Evolutionary conservation across 2,329 filamentous ascomycete genomes (phyloP), one percentile per base, ranked within the genome.

Genomic region (Cladosporium sp.): DNA sequence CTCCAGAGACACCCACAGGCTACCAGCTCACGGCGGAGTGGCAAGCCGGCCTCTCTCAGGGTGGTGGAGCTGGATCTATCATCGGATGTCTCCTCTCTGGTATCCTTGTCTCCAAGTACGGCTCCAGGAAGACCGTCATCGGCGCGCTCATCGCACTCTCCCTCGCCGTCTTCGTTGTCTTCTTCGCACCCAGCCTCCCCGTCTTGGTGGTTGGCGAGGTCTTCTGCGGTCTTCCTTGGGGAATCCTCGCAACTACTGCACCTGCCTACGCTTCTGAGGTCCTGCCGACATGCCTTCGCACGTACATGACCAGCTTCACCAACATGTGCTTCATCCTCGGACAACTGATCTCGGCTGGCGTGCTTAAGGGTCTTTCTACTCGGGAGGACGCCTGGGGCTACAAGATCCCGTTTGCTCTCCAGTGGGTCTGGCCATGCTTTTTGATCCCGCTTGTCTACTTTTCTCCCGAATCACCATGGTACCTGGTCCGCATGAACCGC

Each of bases 51-150:
- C 61, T 83, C 2, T 75, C 72, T 5, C 80, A 79, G 50, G 80
- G 77, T 25, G 77, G 77, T 45, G 74, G 77, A 50, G 47, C 58
- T 9, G 59, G 59, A 47, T 64, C 83, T 60, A 81, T 88, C 49
- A 74, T 86, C 49, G 84, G 84, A 13, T 73, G 85, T 40, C 69
- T 84, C 57, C 72, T 85, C 64, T 85, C 85, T 62, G 84, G 84
- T 40, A 82, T 76, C 64, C 66, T 85, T 40, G 81, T 82, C 15
- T 82, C 86, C 65, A 50, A 51, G 6, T 61, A 57, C 18, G 64
- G 64, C 13, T 64, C 59, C 42, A 55, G 57, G 19, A 58, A 78
- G 61, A 84, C 81, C 16, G 76, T 86, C 55, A 78, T 86, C 50
- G 70, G 60, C 20, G 80, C 78, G 20, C 72, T 86, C 43, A 59